These are phyloP conservation scores for Neurospora sp. DNA, from an alignment of 2,329 filamentous ascomycete genomes.

Conservation along the genomic window DNA sequence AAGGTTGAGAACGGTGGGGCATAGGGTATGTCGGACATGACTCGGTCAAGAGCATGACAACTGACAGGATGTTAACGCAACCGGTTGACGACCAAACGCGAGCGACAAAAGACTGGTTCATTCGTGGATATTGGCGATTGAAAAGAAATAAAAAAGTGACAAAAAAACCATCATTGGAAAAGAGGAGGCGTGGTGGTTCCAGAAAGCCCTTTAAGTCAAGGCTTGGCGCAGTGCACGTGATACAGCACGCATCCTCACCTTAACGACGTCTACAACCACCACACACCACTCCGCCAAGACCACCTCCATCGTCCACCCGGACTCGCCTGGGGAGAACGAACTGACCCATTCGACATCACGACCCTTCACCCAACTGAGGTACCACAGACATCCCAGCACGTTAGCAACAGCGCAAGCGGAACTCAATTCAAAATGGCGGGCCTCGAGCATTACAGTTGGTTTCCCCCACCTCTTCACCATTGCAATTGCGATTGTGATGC, in stretches of 20 bases:
- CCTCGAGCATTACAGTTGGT: slow-evolving; percentile 33
- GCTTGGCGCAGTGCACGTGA: neutral
- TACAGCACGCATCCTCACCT: neutral
- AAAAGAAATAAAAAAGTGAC: neutral
- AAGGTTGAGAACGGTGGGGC: neutral
- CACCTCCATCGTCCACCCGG: neutral
- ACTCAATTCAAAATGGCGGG: slow-evolving; percentile 26
- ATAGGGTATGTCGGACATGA: neutral
- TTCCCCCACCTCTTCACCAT: neutral
- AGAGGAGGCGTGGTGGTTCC: neutral
- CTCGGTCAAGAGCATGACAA: neutral
- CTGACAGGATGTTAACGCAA: neutral
- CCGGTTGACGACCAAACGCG: neutral
- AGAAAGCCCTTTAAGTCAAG: neutral
- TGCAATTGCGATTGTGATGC: slow-evolving; percentile 7
- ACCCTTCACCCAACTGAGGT: neutral
- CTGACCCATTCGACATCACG: neutral
- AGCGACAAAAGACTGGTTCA: neutral
- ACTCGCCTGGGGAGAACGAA: neutral
- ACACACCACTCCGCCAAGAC: neutral
- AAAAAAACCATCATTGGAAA: neutral
- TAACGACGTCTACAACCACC: neutral
- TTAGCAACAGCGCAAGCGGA: neutral
- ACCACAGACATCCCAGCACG: slow-evolving; percentile 2
- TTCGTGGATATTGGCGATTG: neutral